phyloP scores from a whole-genome alignment of 352 stramenopile genomes.

The Phytopythium delawarense region DNA sequence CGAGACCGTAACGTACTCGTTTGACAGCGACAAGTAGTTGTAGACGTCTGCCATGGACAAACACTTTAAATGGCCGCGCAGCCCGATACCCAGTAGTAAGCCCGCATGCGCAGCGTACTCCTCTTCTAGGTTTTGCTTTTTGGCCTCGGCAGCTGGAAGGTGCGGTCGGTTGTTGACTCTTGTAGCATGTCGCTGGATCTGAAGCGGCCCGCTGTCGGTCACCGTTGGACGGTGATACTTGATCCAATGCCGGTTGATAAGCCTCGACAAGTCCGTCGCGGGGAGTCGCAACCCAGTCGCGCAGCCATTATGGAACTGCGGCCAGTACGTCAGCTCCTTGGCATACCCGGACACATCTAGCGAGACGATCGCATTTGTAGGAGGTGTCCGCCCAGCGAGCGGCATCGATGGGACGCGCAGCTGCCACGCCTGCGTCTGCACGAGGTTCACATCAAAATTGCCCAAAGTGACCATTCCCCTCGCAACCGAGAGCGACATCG shows the following conservation, averaged over 20 bases:
- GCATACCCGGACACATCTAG: conserved; percentile 89
- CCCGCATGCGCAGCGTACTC: conserved; percentile 91
- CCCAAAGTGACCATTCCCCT: conserved; percentile 97
- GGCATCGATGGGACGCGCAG: conserved; percentile 91
- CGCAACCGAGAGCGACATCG: conserved; percentile 91
- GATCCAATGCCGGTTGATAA: conserved; percentile 97
- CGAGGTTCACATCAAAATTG: conserved; percentile 69
- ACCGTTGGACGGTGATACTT: conserved; percentile 93
- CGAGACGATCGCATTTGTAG: conserved; percentile 90
- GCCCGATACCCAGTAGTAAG: conserved; percentile 94
- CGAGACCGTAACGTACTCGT: conserved; percentile 95
- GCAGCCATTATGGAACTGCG: conserved; percentile 98
- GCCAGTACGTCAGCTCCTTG: conserved; percentile 94
- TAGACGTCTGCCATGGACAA: conserved; percentile 98
- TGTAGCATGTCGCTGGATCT: background rate
- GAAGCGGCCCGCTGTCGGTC: background rate
- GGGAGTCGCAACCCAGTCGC: conserved; percentile 92
- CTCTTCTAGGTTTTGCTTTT: conserved; percentile 61
- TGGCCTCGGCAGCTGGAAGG: conserved; percentile 10
- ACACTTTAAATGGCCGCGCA: conserved; percentile 92
- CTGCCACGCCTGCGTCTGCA: conserved; percentile 77
- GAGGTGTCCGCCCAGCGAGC: conserved; percentile 91
- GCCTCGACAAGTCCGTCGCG: conserved; percentile 49
- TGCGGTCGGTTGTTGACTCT: conserved; percentile 6
- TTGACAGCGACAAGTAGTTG: conserved; percentile 96